A percentile compares a stretch with the other conserved stretches of the same genome.
phyloP scores from a whole-genome alignment of 345 rosid genomes.

The Crucihimalaya himalaica region DNA sequence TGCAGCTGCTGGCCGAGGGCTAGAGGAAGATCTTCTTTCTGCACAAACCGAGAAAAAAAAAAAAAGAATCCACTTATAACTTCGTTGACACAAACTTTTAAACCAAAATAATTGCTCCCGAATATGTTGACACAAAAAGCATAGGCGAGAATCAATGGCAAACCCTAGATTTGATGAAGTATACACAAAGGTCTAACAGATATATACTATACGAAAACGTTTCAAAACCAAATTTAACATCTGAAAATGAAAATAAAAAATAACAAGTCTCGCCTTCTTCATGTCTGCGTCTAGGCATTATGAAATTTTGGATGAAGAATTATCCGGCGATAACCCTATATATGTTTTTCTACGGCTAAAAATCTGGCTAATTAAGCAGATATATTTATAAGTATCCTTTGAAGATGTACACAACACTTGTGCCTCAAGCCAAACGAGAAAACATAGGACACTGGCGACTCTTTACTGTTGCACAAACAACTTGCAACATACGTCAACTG shows the following conservation, averaged over 20 bases:
- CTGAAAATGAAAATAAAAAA: not conserved
- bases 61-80: not conserved
- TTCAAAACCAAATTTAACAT: not conserved
- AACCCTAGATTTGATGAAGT: not conserved
- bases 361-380: not conserved
- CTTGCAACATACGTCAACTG: not conserved
- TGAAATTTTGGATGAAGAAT: not conserved
- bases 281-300: constrained; percentile 14
- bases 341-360: not conserved
- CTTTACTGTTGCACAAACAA: not conserved
- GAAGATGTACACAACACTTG: not conserved
- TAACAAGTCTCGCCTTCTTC: not conserved
- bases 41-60: not conserved
- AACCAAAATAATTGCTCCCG: not conserved
- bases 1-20: constrained; percentile 1
- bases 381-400: not conserved
- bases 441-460: not conserved
- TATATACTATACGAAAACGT: too few species aligned
- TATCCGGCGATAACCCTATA: not conserved
- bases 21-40: constrained; percentile 7
- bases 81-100: not conserved
- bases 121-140: not conserved
- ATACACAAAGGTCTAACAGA: too few species aligned
- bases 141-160: not conserved
- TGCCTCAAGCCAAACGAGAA: not conserved